phyloP scores from a whole-genome alignment of 23 red algal species.

The Chondrus crispus region DNA sequence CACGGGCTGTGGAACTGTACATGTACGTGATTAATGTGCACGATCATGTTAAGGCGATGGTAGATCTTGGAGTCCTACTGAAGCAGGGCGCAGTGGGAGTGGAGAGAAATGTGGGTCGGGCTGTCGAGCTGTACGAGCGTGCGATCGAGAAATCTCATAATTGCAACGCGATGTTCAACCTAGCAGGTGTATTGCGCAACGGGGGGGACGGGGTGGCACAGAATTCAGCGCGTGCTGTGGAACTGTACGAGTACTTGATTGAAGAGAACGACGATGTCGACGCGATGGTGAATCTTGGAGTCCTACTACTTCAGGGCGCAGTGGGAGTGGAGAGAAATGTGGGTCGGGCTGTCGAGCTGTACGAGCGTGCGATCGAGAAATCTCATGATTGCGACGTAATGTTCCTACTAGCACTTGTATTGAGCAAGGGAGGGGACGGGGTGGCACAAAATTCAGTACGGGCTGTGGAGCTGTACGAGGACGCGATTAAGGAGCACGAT shows the following conservation, averaged over 20 bases:
- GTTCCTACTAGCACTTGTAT: slow-evolving; percentile 2
- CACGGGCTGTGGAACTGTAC: slow-evolving; percentile 1
- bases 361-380: no score
- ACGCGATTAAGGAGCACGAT: background rate
- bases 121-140: slow-evolving; percentile 24
- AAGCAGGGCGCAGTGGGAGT: background rate
- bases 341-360: slow-evolving; percentile 2
- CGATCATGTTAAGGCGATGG: slow-evolving; percentile 11
- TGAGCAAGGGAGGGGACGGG: background rate
- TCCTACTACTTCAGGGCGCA: background rate
- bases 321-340: background rate
- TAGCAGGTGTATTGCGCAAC: background rate
- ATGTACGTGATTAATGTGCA: background rate
- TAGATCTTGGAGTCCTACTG: background rate
- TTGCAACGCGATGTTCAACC: background rate
- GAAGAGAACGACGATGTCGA: slow-evolving; percentile 8
- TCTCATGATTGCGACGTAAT: no score
- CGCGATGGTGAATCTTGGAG: background rate
- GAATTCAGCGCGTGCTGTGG: slow-evolving; percentile 13
- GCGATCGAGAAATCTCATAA: background rate
- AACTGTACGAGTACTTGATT: slow-evolving; percentile 8
- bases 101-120: background rate
- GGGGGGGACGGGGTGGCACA: background rate
- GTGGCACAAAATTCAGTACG: background rate
- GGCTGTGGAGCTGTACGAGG: slow-evolving; percentile 33